Evolutionary conservation across 139 green algal genomes (phyloP).

Genomic region (Gonium pectorale): DNA sequence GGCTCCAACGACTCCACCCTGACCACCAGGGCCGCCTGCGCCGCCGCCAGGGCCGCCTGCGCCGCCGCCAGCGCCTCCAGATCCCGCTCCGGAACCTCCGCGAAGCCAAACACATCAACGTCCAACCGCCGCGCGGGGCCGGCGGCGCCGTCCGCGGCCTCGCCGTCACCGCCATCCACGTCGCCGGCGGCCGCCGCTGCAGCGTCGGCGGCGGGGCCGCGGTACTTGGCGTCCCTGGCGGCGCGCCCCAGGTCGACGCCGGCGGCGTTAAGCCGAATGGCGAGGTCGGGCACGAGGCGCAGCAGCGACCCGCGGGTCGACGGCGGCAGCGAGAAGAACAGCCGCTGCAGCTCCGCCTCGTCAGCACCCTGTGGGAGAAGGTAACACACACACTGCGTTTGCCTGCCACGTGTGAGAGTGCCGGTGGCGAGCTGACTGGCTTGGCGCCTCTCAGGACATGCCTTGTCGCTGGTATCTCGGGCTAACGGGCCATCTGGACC

Average conservation of each 20-base stretch:
- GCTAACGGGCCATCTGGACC: no score
- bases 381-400: no score
- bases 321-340: conserved; percentile 1
- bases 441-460: no score
- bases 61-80: conserved; percentile 6
- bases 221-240: background rate
- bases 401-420: no score
- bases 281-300: conserved; percentile 9
- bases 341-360: background rate
- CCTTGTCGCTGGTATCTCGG: no score
- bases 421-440: no score
- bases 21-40: background rate
- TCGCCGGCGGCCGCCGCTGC: background rate
- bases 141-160: background rate
- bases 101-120: conserved; percentile 21
- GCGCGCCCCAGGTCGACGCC: conserved; percentile 24
- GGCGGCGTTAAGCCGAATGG: background rate
- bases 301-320: conserved; percentile 11
- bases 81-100: background rate
- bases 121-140: background rate
- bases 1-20: conserved; percentile 9
- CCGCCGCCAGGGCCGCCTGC: background rate
- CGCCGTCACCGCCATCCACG: no score
- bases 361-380: background rate
- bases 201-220: background rate